Conservation (phyloP, 495 filamentous ascomycete genomes). For the Sordaria brevicollis region DNA sequence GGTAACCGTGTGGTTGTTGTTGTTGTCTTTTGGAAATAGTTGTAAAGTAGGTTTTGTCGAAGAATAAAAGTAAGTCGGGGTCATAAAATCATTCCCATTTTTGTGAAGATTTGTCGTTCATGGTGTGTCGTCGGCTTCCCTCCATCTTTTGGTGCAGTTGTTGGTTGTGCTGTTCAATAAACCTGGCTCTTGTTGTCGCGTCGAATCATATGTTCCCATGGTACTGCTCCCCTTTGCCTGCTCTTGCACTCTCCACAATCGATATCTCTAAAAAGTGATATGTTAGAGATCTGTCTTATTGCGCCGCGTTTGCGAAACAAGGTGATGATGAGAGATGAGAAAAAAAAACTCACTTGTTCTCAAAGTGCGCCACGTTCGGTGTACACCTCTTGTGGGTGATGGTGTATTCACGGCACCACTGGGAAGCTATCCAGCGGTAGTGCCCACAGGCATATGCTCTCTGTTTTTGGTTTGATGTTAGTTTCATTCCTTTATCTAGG, state of each 20-base stretch:
- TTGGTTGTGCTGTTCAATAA: background rate
- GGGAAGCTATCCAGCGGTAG: constrained; percentile 17
- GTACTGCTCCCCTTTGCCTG: constrained; percentile 1
- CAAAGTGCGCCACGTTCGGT: constrained; percentile 16
- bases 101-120: background rate
- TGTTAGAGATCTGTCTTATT: background rate
- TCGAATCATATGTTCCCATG: constrained; percentile 16
- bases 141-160: background rate
- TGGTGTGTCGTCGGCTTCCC: background rate
- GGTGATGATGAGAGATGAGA: background rate
- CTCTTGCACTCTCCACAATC: constrained; percentile 17
- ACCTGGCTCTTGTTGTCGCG: background rate
- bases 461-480: background rate
- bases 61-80: background rate
- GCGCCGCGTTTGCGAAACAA: background rate
- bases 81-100: background rate
- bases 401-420: constrained; percentile 17
- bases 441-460: constrained; percentile 17
- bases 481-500: too few relatives aligned
- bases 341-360: constrained; percentile 4
- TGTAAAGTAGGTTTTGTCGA: too few relatives aligned
- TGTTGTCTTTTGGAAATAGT: background rate
- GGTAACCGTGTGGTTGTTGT: background rate
- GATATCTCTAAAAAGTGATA: background rate
- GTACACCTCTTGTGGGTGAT: constrained; percentile 11